Evolutionary conservation across 208 protist genomes (phyloP).

Genomic region (Crithidia thermophila): DNA sequence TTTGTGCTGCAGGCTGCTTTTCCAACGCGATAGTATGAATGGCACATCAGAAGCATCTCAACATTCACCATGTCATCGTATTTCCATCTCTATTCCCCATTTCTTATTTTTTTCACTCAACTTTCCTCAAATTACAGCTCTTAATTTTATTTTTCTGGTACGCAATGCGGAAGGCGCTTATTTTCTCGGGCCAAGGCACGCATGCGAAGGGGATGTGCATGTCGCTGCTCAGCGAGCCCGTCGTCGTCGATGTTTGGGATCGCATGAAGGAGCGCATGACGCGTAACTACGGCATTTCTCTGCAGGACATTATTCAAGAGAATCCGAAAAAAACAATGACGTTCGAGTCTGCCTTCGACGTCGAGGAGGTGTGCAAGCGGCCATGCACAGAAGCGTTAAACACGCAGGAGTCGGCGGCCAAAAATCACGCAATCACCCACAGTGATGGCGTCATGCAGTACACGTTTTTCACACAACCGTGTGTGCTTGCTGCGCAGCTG

Average conservation of each 20-base stretch:
- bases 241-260: conserved; percentile 60
- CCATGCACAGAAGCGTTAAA: conserved; percentile 49
- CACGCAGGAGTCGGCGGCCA: conserved; percentile 46
- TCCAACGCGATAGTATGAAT: too few species aligned
- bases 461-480: conserved; percentile 85
- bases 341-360: conserved; percentile 49
- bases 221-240: conserved; percentile 42
- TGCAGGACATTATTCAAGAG: conserved; percentile 80
- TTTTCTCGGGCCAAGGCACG: conserved; percentile 85
- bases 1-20: too few species aligned
- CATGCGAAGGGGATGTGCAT: conserved; percentile 81
- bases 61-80: too few species aligned
- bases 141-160: too few species aligned
- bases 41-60: too few species aligned
- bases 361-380: conserved; percentile 39
- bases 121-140: too few species aligned
- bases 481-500: conserved; percentile 79
- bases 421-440: conserved; percentile 46
- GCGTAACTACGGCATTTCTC: conserved; percentile 66
- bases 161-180: conserved; percentile 52
- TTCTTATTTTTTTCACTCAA: not conserved
- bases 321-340: conserved; percentile 64
- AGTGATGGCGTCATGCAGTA: conserved; percentile 70
- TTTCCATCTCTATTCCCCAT: too few species aligned
- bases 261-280: conserved; percentile 76